Evolutionary conservation across 768 basidiomycete genomes (phyloP).

Genomic region (Lentinula guzmanii): DNA sequence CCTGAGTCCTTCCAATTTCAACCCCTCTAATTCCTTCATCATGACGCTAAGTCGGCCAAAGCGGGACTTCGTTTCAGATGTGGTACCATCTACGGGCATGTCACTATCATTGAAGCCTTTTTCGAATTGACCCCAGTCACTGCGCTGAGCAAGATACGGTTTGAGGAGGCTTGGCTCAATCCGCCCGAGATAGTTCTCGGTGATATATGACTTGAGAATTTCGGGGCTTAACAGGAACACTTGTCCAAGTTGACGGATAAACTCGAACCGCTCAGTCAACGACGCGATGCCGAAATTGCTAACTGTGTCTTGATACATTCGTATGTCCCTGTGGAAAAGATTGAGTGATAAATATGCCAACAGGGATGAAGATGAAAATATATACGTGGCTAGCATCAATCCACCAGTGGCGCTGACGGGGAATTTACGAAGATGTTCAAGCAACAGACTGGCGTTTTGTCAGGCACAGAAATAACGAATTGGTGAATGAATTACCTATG

Average conservation of each 20-base stretch:
- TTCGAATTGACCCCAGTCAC: conserved; percentile 86
- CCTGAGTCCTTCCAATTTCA: conserved; percentile 37
- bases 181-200: conserved; percentile 86
- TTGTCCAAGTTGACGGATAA: conserved; percentile 95
- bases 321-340: conserved; percentile 68
- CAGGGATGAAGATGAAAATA: conserved; percentile 7
- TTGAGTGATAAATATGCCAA: neutral
- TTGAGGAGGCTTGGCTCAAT: conserved; percentile 83
- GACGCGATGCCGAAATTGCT: conserved; percentile 76
- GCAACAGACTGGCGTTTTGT: conserved; percentile 55
- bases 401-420: conserved; percentile 96
- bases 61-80: conserved; percentile 37
- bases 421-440: conserved; percentile 95
- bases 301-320: conserved; percentile 90
- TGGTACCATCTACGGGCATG: conserved; percentile 31
- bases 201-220: conserved; percentile 92
- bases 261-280: conserved; percentile 93
- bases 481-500: conserved; percentile 52
- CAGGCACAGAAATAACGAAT: neutral
- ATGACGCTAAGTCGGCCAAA: conserved; percentile 74
- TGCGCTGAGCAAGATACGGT: conserved; percentile 86
- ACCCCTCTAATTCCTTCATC: conserved; percentile 81
- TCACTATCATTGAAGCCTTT: conserved; percentile 67
- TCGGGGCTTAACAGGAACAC: conserved; percentile 96
- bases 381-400: conserved; percentile 95